Conservation (phyloP, 2,329 filamentous ascomycete species). For the Trichoderma polysporum region DNA sequence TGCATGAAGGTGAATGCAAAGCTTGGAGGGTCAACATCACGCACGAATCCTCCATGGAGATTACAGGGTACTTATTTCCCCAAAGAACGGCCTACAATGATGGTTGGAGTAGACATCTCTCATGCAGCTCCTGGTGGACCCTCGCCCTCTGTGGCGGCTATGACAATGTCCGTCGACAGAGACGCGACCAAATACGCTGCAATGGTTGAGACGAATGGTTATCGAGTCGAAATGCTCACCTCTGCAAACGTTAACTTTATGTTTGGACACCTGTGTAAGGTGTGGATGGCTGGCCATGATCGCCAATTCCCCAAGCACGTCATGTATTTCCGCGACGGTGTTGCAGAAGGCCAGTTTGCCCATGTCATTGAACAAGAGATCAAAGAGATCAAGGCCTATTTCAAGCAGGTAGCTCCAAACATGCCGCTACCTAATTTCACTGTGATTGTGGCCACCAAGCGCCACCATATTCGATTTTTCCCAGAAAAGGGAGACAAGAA, state of each 20-base stretch:
- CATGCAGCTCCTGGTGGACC: conserved; percentile 70
- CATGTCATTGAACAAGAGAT: conserved; percentile 82
- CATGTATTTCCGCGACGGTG: conserved; percentile 91
- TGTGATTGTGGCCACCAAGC: conserved; percentile 86
- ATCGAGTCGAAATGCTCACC: conserved; percentile 75
- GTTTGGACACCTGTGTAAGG: conserved; percentile 60
- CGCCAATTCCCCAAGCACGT: conserved; percentile 62
- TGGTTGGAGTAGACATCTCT: conserved; percentile 89
- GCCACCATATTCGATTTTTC: conserved; percentile 93
- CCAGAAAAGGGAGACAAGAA: conserved; percentile 71
- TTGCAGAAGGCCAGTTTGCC: conserved; percentile 81
- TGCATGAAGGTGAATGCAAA: conserved; percentile 97
- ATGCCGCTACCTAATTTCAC: conserved; percentile 64
- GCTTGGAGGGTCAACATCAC: conserved; percentile 76
- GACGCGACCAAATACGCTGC: conserved; percentile 75
- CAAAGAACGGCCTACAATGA: conserved; percentile 62
- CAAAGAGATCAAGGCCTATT: conserved; percentile 61
- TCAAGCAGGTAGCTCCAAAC: conserved; percentile 44
- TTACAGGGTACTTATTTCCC: conserved; percentile 37
- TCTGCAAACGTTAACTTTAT: conserved; percentile 64
- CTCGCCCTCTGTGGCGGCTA: conserved; percentile 76
- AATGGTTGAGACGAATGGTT: conserved; percentile 78
- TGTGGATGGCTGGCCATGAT: conserved; percentile 62
- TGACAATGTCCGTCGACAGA: conserved; percentile 77
- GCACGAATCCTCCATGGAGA: conserved; percentile 38